These are phyloP conservation scores for Saccharomyces pastorianus DNA, from an alignment of 1,139 yeast genomes.

Conservation along the genomic window DNA sequence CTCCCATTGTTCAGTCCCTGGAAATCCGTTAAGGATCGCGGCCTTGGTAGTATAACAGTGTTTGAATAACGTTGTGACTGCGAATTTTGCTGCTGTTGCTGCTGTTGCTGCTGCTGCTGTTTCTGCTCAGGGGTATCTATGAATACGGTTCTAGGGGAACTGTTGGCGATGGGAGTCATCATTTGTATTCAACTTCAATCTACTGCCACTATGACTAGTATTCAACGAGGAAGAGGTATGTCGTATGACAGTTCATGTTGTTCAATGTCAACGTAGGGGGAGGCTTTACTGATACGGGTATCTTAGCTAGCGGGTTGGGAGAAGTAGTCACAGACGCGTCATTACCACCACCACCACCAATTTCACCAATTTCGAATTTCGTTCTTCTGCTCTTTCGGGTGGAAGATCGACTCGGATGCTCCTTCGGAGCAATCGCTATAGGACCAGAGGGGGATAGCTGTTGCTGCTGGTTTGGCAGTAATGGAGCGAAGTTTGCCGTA, in stretches of 20 bases:
- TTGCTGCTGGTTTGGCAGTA: neutral
- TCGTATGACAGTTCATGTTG: slow-evolving; percentile 2
- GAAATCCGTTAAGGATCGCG: slow-evolving; percentile 22
- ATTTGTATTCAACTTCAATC: slow-evolving; percentile 27
- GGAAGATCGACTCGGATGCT: neutral
- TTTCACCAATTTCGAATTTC: slow-evolving; percentile 10
- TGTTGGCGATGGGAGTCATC: slow-evolving; percentile 32
- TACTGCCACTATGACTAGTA: slow-evolving; percentile 14
- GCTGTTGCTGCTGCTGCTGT: slow-evolving; percentile 2
- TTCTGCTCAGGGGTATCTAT: slow-evolving; percentile 1
- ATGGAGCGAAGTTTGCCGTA: slow-evolving; percentile 1
- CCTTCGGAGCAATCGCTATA: neutral
- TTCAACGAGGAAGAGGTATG: slow-evolving; percentile 6
- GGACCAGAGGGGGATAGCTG: neutral
- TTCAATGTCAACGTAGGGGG: slow-evolving; percentile 19
- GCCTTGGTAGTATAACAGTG: slow-evolving; percentile 17
- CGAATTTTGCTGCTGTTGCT: slow-evolving; percentile 3
- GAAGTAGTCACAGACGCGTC: neutral
- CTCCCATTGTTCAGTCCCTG: slow-evolving; percentile 4
- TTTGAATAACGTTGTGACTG: slow-evolving; percentile 2
- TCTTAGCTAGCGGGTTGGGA: neutral
- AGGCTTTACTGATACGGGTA: slow-evolving; percentile 10
- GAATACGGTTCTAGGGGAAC: slow-evolving; percentile 1
- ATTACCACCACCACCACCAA: neutral
- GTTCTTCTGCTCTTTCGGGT: slow-evolving; percentile 1